Percentiles rank a stretch among this genome's conserved stretches.
Conservation (phyloP, 768 basidiomycete species). For the Lactifluus hygrophoroides region DNA sequence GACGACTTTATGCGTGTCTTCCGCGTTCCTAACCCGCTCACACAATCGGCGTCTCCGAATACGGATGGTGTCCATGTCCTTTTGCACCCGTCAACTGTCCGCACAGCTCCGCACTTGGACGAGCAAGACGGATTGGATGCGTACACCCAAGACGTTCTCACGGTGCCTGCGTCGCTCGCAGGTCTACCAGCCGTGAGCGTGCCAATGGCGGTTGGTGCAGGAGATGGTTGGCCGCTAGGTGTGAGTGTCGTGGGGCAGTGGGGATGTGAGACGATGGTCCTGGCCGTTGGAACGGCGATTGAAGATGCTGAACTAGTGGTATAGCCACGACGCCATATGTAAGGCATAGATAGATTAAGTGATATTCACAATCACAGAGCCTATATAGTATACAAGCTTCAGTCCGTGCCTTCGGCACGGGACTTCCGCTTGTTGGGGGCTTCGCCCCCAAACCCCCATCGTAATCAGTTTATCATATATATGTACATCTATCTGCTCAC, state of each 20-base stretch:
- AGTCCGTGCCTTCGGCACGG: no score
- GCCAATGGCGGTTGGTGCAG: constrained; percentile 35
- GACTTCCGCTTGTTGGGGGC: no score
- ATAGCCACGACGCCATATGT: neutral
- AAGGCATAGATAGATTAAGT: constrained; percentile 2
- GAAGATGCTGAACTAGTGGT: constrained; percentile 23
- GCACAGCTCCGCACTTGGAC: constrained; percentile 62
- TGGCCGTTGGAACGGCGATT: constrained; percentile 45
- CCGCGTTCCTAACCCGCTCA: constrained; percentile 43
- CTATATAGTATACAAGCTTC: no score
- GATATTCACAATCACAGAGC: neutral
- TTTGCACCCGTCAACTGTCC: constrained; percentile 80
- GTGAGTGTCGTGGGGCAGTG: constrained; percentile 81
- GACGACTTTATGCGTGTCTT: constrained; percentile 71
- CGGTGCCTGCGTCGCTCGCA: constrained; percentile 85
- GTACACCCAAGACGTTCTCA: constrained; percentile 88
- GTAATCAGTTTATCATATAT: no score
- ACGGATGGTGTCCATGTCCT: constrained; percentile 62
- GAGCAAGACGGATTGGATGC: constrained; percentile 33
- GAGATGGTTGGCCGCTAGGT: constrained; percentile 75
- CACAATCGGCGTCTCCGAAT: constrained; percentile 17
- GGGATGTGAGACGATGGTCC: constrained; percentile 61
- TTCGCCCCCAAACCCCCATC: no score
- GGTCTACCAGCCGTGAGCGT: constrained; percentile 79
- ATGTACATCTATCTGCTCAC: no score